Evolutionary conservation across 1,139 yeast species (phyloP).

Genomic region (Blastobotrys elegans): DNA sequence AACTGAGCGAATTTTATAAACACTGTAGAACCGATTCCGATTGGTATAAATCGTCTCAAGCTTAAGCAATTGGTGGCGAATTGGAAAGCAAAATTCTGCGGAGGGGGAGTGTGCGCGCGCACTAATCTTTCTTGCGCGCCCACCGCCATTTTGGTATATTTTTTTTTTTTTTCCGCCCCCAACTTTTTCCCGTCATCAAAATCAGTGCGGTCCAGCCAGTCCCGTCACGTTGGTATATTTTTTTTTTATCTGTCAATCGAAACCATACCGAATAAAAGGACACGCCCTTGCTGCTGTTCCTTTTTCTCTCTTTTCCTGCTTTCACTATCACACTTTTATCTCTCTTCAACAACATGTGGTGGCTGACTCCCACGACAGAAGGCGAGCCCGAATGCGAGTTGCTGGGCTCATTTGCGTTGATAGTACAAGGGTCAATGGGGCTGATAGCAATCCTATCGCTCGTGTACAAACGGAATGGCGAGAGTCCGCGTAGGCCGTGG

Average conservation of each 20-base stretch:
- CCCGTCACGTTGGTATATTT: background rate
- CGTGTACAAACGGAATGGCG: slow-evolving; percentile 69
- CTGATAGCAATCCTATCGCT: slow-evolving; percentile 68
- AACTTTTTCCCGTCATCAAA: too few relatives aligned
- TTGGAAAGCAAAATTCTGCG: too few relatives aligned
- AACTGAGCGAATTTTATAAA: too few relatives aligned
- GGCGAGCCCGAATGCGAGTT: slow-evolving; percentile 34
- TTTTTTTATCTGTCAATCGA: background rate
- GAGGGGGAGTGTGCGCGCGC: too few relatives aligned
- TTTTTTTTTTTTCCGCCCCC: too few relatives aligned
- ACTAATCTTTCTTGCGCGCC: too few relatives aligned
- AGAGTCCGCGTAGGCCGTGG: slow-evolving; percentile 84
- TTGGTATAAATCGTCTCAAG: too few relatives aligned
- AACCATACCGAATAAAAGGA: background rate
- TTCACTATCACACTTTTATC: background rate
- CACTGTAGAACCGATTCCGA: too few relatives aligned
- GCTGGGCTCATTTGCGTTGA: slow-evolving; percentile 41
- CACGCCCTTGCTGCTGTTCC: too few relatives aligned
- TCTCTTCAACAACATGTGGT: background rate
- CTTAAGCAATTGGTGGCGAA: too few relatives aligned
- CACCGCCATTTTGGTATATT: too few relatives aligned
- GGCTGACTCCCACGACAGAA: background rate
- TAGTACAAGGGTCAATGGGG: slow-evolving; percentile 51
- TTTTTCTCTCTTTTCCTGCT: background rate
- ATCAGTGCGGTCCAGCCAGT: too few relatives aligned